Evolutionary conservation across 2,329 filamentous ascomycete species (phyloP).

Genomic region (Chaetomiaceae sp.): DNA sequence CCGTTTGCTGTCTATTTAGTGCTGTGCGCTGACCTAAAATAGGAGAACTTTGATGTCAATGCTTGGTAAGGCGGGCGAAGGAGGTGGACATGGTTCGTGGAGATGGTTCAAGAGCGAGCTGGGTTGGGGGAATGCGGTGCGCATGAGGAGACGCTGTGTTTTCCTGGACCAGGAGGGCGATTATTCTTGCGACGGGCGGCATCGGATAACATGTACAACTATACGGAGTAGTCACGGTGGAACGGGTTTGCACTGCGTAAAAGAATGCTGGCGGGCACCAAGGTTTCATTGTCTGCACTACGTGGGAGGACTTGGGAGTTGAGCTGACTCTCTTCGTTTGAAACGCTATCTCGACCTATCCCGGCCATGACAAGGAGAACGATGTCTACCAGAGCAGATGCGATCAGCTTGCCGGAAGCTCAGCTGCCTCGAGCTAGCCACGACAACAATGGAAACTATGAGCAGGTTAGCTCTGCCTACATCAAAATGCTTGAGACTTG

Average conservation of each 20-base stretch:
- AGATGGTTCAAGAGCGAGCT: no score
- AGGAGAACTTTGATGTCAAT: slow-evolving; percentile 92
- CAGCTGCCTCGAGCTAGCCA: not conserved
- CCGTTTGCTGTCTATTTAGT: not conserved
- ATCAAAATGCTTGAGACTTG: not conserved
- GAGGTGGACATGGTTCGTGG: not conserved
- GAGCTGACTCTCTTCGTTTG: not conserved
- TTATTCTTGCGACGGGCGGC: not conserved
- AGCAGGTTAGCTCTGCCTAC: slow-evolving; percentile 19
- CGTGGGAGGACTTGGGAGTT: not conserved
- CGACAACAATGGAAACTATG: not conserved
- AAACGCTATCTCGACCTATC: no score
- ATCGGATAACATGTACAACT: slow-evolving; percentile 13
- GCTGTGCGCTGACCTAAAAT: slow-evolving; percentile 30
- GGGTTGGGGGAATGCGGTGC: not conserved
- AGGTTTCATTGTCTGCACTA: not conserved
- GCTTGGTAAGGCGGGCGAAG: slow-evolving; percentile 61
- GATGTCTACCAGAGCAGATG: no score
- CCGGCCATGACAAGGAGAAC: no score
- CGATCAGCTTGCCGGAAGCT: no score
- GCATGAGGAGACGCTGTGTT: not conserved
- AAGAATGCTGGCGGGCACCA: not conserved
- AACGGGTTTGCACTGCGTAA: not conserved
- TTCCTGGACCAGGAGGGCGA: not conserved
- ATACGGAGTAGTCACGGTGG: not conserved